Conservation (phyloP, 2,329 filamentous ascomycete genomes). For the Fusarium nelsonii region DNA sequence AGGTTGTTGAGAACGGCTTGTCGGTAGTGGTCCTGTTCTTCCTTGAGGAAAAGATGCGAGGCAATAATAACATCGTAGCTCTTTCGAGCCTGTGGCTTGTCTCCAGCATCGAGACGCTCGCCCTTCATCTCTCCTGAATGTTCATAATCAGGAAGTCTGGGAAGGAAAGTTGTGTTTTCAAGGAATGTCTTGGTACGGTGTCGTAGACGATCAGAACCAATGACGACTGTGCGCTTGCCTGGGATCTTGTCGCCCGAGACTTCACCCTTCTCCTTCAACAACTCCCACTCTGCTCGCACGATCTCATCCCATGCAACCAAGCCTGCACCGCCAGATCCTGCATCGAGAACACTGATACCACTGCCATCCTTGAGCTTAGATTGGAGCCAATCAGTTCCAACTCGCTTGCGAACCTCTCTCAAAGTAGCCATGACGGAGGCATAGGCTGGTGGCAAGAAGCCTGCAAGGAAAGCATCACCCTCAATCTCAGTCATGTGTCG, state of each 20-base stretch:
- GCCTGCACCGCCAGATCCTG: slow-evolving; percentile 79
- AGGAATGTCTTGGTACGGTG: slow-evolving; percentile 81
- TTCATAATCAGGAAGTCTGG: slow-evolving; percentile 88
- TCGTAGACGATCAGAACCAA: slow-evolving; percentile 80
- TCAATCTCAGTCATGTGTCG: slow-evolving; percentile 79
- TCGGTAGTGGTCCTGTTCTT: slow-evolving; percentile 81
- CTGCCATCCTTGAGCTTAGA: slow-evolving; percentile 70
- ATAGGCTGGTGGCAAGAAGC: slow-evolving; percentile 78
- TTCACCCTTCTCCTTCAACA: slow-evolving; percentile 68
- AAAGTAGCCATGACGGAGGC: slow-evolving; percentile 75
- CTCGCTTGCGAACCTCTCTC: slow-evolving; percentile 78
- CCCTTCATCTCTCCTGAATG: slow-evolving; percentile 72
- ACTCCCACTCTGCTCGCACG: slow-evolving; percentile 82
- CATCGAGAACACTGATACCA: slow-evolving; percentile 75
- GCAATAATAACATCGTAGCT: slow-evolving; percentile 91
- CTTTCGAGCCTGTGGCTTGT: slow-evolving; percentile 73
- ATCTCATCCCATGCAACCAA: slow-evolving; percentile 83
- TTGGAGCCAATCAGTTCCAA: slow-evolving; percentile 78
- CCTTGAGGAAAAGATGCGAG: slow-evolving; percentile 81
- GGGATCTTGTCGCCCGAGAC: slow-evolving; percentile 61
- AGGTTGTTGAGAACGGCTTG: slow-evolving; percentile 87
- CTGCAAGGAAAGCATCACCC: slow-evolving; percentile 77
- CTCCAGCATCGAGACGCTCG: slow-evolving; percentile 69
- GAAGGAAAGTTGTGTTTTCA: slow-evolving; percentile 91
- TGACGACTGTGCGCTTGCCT: slow-evolving; percentile 84